phyloP scores from a whole-genome alignment of 176 grass and related monocot genomes.

The Ananas comosus region DNA sequence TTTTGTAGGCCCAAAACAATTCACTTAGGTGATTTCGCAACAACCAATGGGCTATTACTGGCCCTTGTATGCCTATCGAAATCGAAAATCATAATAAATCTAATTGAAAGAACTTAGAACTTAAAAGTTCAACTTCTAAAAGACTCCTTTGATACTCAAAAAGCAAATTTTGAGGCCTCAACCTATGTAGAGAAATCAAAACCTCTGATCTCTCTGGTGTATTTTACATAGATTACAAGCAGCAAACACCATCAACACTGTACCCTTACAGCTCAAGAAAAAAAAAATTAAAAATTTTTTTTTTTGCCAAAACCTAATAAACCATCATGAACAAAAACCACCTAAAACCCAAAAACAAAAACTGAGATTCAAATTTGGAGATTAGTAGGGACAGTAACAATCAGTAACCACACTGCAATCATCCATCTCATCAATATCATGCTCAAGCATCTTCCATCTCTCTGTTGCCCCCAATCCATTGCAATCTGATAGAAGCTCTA shows the following conservation, averaged over 20 bases:
- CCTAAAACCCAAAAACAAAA: conserved; percentile 13
- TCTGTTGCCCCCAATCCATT: conserved; percentile 46
- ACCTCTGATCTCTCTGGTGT: not conserved
- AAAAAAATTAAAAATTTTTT: no score
- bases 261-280: not conserved
- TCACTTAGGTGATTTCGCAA: no score
- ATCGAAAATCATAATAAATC: no score
- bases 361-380: not conserved
- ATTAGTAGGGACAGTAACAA: conserved; percentile 20
- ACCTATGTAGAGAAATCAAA: not conserved
- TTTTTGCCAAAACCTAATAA: not conserved
- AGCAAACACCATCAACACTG: not conserved
- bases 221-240: not conserved
- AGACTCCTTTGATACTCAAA: no score
- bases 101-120: no score
- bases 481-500: conserved; percentile 50
- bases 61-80: no score
- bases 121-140: no score
- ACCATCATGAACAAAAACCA: not conserved
- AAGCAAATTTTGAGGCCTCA: no score
- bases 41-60: no score
- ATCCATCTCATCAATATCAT: conserved; percentile 62
- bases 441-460: conserved; percentile 73
- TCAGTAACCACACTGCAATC: conserved; percentile 48
- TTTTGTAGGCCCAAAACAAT: no score